Conservation (phyloP, 2,329 filamentous ascomycete genomes). For the Colletotrichum karsti region DNA sequence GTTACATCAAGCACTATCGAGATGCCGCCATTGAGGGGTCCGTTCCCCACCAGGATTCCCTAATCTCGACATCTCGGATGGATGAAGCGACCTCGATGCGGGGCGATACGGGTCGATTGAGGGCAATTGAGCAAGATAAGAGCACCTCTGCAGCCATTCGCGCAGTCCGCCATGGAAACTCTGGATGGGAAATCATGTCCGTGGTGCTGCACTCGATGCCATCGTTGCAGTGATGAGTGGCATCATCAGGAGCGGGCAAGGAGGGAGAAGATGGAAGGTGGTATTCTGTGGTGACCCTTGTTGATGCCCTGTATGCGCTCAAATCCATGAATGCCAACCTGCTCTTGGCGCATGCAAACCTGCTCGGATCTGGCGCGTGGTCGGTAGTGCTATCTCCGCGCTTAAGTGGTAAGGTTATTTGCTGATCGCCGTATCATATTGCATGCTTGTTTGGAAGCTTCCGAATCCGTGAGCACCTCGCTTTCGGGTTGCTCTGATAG, state of each 20-base stretch:
- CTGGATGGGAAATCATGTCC: not conserved
- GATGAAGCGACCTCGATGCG: not conserved
- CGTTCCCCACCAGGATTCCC: not conserved
- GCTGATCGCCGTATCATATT: not conserved
- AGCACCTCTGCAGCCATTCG: too few species aligned
- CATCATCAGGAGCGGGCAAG: not conserved
- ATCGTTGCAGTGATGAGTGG: not conserved
- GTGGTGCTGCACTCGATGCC: not conserved
- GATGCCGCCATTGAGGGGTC: not conserved
- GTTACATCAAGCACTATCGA: not conserved
- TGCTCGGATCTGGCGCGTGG: not conserved
- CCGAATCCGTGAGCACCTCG: not conserved
- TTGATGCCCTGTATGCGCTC: not conserved
- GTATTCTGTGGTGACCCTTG: conserved; percentile 7
- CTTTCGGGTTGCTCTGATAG: not conserved
- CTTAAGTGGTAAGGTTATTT: not conserved
- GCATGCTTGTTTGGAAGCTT: not conserved
- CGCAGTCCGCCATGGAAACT: too few species aligned
- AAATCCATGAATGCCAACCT: not conserved
- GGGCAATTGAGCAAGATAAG: conserved; percentile 26
- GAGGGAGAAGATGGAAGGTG: conserved; percentile 19
- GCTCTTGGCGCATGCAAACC: not conserved
- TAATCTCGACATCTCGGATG: not conserved
- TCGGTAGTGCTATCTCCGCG: not conserved
- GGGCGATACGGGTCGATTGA: conserved; percentile 3